Evolutionary conservation across 345 rosid species (phyloP).

Genomic region (Angophora floribunda): DNA sequence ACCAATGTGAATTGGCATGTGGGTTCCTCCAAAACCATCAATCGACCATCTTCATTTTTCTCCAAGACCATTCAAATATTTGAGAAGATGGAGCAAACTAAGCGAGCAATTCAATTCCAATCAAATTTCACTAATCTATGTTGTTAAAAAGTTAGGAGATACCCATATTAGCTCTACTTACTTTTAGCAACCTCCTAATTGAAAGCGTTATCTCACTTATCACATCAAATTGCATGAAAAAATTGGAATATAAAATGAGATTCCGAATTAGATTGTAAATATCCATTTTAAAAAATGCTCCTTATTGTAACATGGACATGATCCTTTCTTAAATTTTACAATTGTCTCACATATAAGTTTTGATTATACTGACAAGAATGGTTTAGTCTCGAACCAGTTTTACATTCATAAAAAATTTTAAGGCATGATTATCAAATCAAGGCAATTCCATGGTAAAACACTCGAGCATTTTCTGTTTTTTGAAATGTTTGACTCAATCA

Average conservation of each 20-base stretch:
- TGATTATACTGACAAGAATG: neutral
- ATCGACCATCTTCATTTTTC: neutral
- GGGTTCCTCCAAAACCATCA: neutral
- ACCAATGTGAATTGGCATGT: neutral
- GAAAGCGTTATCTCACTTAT: neutral
- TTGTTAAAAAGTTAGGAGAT: neutral
- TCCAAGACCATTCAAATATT: neutral
- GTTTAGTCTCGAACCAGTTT: neutral
- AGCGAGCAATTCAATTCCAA: neutral
- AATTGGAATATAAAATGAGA: neutral
- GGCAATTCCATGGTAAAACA: neutral
- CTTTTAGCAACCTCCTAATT: neutral
- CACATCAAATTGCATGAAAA: rapidly evolving
- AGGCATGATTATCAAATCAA: neutral
- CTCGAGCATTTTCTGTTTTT: neutral
- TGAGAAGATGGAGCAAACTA: neutral
- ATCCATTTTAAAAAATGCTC: neutral
- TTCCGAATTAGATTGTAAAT: neutral
- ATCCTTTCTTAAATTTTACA: neutral
- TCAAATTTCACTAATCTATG: neutral
- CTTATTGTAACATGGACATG: neutral
- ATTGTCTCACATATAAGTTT: neutral
- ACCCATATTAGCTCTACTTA: neutral
- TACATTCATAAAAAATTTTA: neutral
- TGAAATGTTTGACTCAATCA: neutral